Evolutionary conservation across 805 yeast genomes (phyloP).

Genomic region (Maudiozyma bulderi): DNA sequence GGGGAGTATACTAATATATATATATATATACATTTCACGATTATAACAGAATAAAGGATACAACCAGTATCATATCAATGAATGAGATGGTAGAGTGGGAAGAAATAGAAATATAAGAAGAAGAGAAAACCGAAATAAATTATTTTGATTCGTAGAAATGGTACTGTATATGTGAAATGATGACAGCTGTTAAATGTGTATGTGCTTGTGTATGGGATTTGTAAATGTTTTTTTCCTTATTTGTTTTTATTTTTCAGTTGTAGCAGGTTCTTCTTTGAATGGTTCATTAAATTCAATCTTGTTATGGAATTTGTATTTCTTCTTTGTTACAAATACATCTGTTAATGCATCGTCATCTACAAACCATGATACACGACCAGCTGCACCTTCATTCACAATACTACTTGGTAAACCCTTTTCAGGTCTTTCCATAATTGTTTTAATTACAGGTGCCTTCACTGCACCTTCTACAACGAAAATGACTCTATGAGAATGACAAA

Average conservation of each 20-base stretch:
- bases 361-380: slow-evolving; percentile 94
- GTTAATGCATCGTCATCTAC: slow-evolving; percentile 88
- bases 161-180: background rate
- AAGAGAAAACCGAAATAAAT: too few species aligned
- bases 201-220: too few species aligned
- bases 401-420: slow-evolving; percentile 93
- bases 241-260: background rate
- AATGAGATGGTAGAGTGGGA: too few species aligned
- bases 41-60: too few species aligned
- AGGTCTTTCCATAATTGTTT: slow-evolving; percentile 90
- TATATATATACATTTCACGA: too few species aligned
- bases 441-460: slow-evolving; percentile 85
- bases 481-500: slow-evolving; percentile 85
- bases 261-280: background rate
- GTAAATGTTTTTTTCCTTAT: background rate
- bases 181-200: background rate
- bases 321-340: slow-evolving; percentile 47
- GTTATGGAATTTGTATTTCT: slow-evolving; percentile 21
- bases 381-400: slow-evolving; percentile 91
- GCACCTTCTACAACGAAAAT: slow-evolving; percentile 95
- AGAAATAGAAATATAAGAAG: too few species aligned
- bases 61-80: too few species aligned
- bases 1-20: too few species aligned
- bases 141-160: too few species aligned
- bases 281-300: slow-evolving; percentile 5